Base-by-base conservation (phyloP, 2,329 filamentous ascomycete genomes). In the Ceratocystis lukuohia region DNA sequence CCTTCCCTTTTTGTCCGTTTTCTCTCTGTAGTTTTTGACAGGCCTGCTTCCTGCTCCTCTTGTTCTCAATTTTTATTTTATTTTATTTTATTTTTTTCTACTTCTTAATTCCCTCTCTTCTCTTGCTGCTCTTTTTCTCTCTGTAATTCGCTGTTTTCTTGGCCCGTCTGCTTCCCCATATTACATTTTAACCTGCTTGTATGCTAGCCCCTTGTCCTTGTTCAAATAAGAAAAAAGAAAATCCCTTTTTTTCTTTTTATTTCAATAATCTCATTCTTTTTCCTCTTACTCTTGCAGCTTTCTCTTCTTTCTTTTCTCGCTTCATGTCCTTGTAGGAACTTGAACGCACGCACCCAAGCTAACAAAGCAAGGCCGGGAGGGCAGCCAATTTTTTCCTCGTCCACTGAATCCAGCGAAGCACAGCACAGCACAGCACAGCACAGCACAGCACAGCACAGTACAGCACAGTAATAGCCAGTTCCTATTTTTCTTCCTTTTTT, bases 1-100 rank as follows among this genome's bases (percentile, higher is more conserved):
- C n/a, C 28, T 64, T 50, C 62, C 46, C 62, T 50, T 64, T 64
- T 12, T 56, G 44, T 56, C 46, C 46, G n/a, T 56, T 53, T 62
- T 63, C 64, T 46, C 17, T 67, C 15, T 50, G 37, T 37, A 1
- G 37, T 37, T 37, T 37, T 37, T 37, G 37, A 37, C 37, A 37
- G 37, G 37, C 37, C 10, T 37, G 10, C 37, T 37, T 64, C 28
- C 56, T 64, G 17, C 12, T 61, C 30, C 59, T 59, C 28, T 37
- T 56, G 28, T 25, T 41, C 53, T 44, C 33, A 28, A 8, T 22
- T 62, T 37, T 46, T 17, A 25, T 12, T 62, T 15, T 53, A 22
- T 25, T 53, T 22, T 12, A 50, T 28, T 53, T 12, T 53, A 10
- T 10, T 28, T 53, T 28, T 53, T 17, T 17, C 15, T 20, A 1